Conservation (phyloP, 768 basidiomycete genomes). For the Agrocybe pediades region DNA sequence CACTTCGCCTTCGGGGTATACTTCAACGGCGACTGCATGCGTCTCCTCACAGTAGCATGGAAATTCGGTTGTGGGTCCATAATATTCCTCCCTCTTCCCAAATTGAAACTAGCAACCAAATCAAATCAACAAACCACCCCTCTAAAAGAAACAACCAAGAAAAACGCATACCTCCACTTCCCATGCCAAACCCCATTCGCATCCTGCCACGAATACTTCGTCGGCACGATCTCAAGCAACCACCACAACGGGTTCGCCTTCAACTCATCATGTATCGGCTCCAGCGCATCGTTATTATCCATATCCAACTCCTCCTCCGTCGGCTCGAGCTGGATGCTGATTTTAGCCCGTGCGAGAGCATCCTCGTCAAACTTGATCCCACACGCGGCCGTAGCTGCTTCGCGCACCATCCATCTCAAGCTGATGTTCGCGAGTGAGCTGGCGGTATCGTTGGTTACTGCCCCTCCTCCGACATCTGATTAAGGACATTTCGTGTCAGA, state of each 20-base stretch:
- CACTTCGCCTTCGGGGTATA: slow-evolving; percentile 65
- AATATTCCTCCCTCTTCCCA: slow-evolving; percentile 61
- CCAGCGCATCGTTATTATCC: slow-evolving; percentile 41
- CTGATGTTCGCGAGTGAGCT: slow-evolving; percentile 59
- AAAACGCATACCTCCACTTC: slow-evolving; percentile 51
- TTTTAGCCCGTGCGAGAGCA: slow-evolving; percentile 47
- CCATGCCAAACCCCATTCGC: slow-evolving; percentile 52
- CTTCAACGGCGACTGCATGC: slow-evolving; percentile 49
- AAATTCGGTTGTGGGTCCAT: slow-evolving; percentile 49
- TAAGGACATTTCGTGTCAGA: not conserved
- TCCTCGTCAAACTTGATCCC: slow-evolving; percentile 57
- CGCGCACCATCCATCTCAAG: slow-evolving; percentile 80
- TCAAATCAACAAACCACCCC: not conserved
- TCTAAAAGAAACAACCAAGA: not conserved
- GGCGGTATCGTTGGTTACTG: slow-evolving; percentile 41
- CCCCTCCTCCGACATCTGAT: slow-evolving; percentile 73
- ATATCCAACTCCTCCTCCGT: slow-evolving; percentile 17
- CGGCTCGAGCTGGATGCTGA: slow-evolving; percentile 23
- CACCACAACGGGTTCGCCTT: slow-evolving; percentile 54
- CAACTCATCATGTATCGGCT: slow-evolving; percentile 58
- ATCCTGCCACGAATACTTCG: slow-evolving; percentile 59
- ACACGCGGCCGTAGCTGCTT: slow-evolving; percentile 57
- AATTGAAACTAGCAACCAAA: slow-evolving; percentile 41
- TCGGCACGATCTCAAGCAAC: slow-evolving; percentile 70
- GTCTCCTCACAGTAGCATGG: slow-evolving; percentile 62